Evolutionary conservation across 441 rosid genomes (phyloP), one percentile per base, ranked within the genome.

Genomic region (Syzygium malaccense): DNA sequence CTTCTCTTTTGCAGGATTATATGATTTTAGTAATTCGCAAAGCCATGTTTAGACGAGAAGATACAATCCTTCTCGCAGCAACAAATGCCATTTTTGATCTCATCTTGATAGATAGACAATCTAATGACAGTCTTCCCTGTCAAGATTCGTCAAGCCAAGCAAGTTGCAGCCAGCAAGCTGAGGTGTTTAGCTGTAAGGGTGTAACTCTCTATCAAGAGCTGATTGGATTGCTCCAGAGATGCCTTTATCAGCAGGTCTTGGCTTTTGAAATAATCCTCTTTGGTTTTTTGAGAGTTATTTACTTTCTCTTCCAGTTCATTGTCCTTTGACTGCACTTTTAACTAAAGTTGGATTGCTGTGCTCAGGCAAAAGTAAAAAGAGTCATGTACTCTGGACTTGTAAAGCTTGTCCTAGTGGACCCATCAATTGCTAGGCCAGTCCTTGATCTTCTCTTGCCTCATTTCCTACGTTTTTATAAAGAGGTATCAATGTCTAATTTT

Each of bases 141-240:
- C 96, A 94, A 93, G 98, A 97, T 91, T 95, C 99, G 55, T 94
- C 96, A 89, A 97, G 97, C 93, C 98, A 96, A 93, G 96, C 98
- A 89, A 95, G 98, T 89, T 88, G 95, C 93, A 97, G 98, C 92
- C 99, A 96, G 93, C 96, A 95, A 87, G 93, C 93, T 89, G 95
- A 93, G 89, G 91, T 91, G 62, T 92, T 92, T 87, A 68, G 91
- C 87, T 87, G 88, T 87, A 86, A 85, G 60, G 91, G 91, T 37
- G 94, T 92, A 86, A 90, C 89, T 92, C 96, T 97, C 89, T 96
- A 95, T 85, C 95, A 91, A 62, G 96, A 95, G 90, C 90, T 96
- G 91, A 93, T 94, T 94, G 96, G 94, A 89, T 91, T 96, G 93
- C 94, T 96, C 89, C 97, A 94, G 87, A 96, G 98, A 93, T 96